phyloP scores from a whole-genome alignment of 179 eudicot species.

The Gypsophila paniculata region DNA sequence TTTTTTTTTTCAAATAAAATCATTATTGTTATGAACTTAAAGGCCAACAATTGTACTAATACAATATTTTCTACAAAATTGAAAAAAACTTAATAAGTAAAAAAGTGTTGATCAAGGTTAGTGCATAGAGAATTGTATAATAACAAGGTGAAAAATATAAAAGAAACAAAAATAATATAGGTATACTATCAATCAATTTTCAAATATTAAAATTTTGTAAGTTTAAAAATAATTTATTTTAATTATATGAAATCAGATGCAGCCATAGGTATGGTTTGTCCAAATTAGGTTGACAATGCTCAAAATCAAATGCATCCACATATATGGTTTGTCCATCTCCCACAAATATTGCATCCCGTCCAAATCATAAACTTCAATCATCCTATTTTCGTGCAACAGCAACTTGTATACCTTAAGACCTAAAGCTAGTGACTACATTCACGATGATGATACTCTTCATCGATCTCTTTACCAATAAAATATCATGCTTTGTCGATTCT shows the following conservation, averaged over 20 bases:
- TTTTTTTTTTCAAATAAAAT: too few species aligned
- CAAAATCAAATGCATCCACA: background rate
- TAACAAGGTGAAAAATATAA: too few species aligned
- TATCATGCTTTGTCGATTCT: background rate
- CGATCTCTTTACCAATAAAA: background rate
- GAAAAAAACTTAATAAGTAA: too few species aligned
- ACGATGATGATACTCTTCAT: background rate
- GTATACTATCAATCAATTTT: too few species aligned
- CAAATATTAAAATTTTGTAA: too few species aligned
- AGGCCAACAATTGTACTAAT: too few species aligned
- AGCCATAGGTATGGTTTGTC: too few species aligned
- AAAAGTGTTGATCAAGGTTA: too few species aligned
- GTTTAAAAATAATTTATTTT: background rate
- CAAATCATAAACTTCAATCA: background rate
- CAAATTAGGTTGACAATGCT: background rate
- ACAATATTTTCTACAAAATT: too few species aligned
- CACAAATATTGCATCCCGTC: conserved; percentile 1
- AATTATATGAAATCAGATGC: background rate
- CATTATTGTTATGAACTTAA: too few species aligned
- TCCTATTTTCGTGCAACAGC: background rate
- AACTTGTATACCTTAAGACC: background rate
- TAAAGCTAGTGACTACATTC: background rate
- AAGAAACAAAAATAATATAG: too few species aligned
- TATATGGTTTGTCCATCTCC: background rate
- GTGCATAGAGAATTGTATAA: too few species aligned